Percentiles rank a stretch among this genome's conserved stretches.
phyloP scores from a whole-genome alignment of 73 alveolate species.

The Diophrys appendiculata region DNA sequence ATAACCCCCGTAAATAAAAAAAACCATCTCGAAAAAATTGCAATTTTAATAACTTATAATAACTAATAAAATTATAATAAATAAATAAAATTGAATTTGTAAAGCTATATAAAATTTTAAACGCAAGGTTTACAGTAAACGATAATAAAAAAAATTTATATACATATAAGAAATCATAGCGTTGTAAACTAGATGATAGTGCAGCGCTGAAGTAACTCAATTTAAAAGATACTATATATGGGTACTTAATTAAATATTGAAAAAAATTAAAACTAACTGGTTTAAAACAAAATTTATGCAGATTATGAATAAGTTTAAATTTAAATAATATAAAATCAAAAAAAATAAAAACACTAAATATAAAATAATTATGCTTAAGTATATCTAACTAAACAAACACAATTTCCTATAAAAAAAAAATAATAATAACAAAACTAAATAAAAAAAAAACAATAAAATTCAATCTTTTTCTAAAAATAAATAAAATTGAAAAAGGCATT shows the following conservation, averaged over 20 bases:
- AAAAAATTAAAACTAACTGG: too few relatives aligned
- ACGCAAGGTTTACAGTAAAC: too few relatives aligned
- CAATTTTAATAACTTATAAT: not conserved
- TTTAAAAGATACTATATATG: too few relatives aligned
- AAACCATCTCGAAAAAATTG: slow-evolving; percentile 17
- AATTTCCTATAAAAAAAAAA: slow-evolving; percentile 1
- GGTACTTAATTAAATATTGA: too few relatives aligned
- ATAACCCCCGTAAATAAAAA: slow-evolving; percentile 18
- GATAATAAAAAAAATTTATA: too few relatives aligned
- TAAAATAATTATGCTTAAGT: not conserved
- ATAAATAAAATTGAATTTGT: too few relatives aligned
- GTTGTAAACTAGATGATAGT: too few relatives aligned
- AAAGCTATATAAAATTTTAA: too few relatives aligned
- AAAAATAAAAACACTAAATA: slow-evolving; percentile 6
- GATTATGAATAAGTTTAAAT: too few relatives aligned
- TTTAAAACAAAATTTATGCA: too few relatives aligned
- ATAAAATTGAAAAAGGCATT: slow-evolving; percentile 30
- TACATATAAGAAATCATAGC: too few relatives aligned
- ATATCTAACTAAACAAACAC: not conserved
- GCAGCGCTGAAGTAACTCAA: too few relatives aligned
- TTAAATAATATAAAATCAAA: not conserved
- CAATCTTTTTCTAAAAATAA: slow-evolving; percentile 15
- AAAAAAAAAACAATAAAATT: slow-evolving; percentile 3
- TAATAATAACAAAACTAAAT: slow-evolving; percentile 6
- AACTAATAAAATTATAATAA: not conserved